These are phyloP conservation scores for Takakia lepidozioides DNA, from an alignment of 225 moss, liverwort and hornwort genomes.

Conservation along the genomic window DNA sequence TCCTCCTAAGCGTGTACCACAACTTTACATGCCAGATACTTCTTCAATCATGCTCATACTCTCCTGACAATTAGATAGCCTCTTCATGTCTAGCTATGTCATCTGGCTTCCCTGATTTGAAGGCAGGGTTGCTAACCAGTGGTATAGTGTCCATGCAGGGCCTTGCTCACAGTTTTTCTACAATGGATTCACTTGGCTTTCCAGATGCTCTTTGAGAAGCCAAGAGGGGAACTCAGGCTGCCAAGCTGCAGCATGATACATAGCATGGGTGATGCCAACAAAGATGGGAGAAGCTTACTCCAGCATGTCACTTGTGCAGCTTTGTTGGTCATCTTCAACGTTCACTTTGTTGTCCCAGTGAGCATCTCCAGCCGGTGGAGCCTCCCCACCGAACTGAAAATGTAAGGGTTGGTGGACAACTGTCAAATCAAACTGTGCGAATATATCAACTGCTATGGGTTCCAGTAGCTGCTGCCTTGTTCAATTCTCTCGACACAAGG, in stretches of 20 bases:
- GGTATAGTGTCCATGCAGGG: too few species aligned
- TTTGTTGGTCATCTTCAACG: constrained; percentile 14
- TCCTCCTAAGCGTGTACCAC: too few species aligned
- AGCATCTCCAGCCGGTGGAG: constrained; percentile 18
- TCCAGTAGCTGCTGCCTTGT: constrained; percentile 25
- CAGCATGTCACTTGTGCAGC: constrained; percentile 20
- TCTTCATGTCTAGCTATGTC: too few species aligned
- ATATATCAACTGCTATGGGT: constrained; percentile 18
- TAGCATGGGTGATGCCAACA: constrained; percentile 22
- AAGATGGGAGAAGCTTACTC: constrained; percentile 21
- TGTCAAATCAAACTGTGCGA: too few species aligned
- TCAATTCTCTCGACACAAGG: constrained; percentile 14
- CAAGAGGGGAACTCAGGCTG: constrained; percentile 5
- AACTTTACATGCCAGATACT: too few species aligned
- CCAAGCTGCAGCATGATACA: constrained; percentile 24
- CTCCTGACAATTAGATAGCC: too few species aligned
- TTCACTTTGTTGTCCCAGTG: constrained; percentile 22
- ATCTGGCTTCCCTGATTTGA: too few species aligned
- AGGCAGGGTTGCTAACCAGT: too few species aligned
- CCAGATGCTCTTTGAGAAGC: constrained; percentile 19
- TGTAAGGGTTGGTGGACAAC: constrained; percentile 15
- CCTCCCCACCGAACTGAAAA: constrained; percentile 31
- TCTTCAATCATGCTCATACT: too few species aligned
- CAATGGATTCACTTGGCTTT: constrained; percentile 26
- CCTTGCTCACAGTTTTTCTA: constrained; percentile 27